Conservation (phyloP, 345 rosid genomes). For the Excoecaria agallocha region DNA sequence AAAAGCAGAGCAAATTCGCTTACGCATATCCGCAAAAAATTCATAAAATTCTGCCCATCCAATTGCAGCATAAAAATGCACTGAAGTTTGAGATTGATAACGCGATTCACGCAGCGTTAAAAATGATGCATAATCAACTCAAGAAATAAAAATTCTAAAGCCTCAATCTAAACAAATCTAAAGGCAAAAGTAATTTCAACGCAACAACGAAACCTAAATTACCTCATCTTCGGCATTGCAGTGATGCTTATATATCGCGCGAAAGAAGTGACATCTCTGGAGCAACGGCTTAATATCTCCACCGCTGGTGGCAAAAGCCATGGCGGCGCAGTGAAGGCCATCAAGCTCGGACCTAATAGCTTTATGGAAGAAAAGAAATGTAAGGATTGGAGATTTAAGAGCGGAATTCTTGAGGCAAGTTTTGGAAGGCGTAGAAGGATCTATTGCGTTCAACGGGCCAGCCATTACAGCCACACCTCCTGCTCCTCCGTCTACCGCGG, state of each 20-base stretch:
- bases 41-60: neutral
- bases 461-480: conserved; percentile 65
- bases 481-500: conserved; percentile 46
- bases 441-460: conserved; percentile 47
- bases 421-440: conserved; percentile 43
- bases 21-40: neutral
- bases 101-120: neutral
- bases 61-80: conserved; percentile 2
- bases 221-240: conserved; percentile 81
- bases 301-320: conserved; percentile 48
- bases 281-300: conserved; percentile 46
- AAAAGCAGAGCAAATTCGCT: neutral
- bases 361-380: conserved; percentile 65
- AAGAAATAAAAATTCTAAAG: neutral
- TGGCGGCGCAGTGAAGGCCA: conserved; percentile 54
- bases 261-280: conserved; percentile 47
- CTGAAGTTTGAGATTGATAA: neutral
- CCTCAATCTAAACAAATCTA: neutral
- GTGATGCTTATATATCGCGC: conserved; percentile 63
- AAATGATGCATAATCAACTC: neutral
- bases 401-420: conserved; percentile 45
- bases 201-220: neutral
- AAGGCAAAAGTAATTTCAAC: conserved; percentile 8
- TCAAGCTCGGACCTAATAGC: conserved; percentile 68
- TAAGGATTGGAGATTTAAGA: conserved; percentile 61